phyloP scores from a whole-genome alignment of 2,329 filamentous ascomycete genomes.

The Arthrobotrys sphaeroides region DNA sequence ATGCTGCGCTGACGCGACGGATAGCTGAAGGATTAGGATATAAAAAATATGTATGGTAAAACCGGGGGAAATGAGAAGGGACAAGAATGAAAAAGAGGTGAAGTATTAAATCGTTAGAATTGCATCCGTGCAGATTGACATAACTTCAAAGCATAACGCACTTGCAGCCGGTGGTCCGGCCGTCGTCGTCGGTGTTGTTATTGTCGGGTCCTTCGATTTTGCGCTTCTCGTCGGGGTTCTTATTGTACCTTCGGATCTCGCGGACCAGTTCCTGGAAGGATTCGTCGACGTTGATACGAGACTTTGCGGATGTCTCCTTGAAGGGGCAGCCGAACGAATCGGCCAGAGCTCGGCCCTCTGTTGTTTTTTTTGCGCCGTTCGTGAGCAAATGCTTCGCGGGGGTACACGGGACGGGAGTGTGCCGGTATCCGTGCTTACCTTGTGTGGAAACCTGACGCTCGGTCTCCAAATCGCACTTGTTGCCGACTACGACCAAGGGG shows the following conservation, averaged over 20 bases:
- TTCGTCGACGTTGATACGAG: conserved; percentile 96
- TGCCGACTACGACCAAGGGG: conserved; percentile 97
- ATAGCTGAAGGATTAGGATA: conserved; percentile 51
- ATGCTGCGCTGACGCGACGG: conserved; percentile 52
- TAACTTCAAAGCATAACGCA: conserved; percentile 58
- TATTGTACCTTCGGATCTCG: conserved; percentile 98
- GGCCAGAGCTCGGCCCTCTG: conserved; percentile 90
- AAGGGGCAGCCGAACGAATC: conserved; percentile 94
- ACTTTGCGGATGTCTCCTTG: conserved; percentile 98
- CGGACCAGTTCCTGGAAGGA: conserved; percentile 98
- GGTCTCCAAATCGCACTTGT: conserved; percentile 97
- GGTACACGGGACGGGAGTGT: too few species aligned
- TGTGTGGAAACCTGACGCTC: conserved; percentile 91
- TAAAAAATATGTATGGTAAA: conserved; percentile 53
- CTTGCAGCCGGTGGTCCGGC: conserved; percentile 57
- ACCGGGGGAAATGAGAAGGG: conserved; percentile 24
- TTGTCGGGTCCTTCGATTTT: conserved; percentile 63
- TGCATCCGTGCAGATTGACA: conserved; percentile 45
- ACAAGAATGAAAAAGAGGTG: conserved; percentile 22
- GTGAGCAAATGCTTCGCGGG: too few species aligned
- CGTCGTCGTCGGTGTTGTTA: conserved; percentile 70
- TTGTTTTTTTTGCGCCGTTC: conserved; percentile 4
- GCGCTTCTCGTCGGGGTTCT: conserved; percentile 82
- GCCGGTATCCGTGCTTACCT: conserved; percentile 80
- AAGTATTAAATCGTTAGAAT: conserved; percentile 54